Evolutionary conservation across 345 rosid species (phyloP), one percentile per base, ranked within the genome.

Genomic region (Rhizophora apiculata): DNA sequence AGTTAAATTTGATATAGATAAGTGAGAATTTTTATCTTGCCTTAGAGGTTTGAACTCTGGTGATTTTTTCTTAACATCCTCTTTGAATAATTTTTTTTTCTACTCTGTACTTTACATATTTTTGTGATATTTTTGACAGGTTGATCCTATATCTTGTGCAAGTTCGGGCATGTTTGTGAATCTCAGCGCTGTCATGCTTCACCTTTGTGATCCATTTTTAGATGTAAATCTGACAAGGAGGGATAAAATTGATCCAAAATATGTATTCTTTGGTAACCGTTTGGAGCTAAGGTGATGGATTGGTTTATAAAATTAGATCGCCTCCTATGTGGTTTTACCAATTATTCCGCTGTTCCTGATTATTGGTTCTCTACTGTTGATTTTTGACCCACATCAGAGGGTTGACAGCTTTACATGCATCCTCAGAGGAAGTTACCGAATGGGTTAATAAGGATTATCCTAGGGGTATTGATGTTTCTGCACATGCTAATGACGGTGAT

Each of bases 141-240:
- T 92, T 79, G 99, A 95, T 78, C 93, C 87, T 66, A 65, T 92
- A 62, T 87, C 96, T 69, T 87, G 98, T 84, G 98, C 99, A 19
- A 92, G 97, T 76, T 89, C 97, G 22, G 99, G 99, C 79, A 95
- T 92, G 99, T 95, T 92, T 85, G 90, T 89, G 63, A 92, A 89
- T 78, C 97, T 92, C 77, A 86, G 99, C 36, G 98, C 98, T 70
- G 93, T 92, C 39, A 90, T 92, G 98, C 99, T 95, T 65, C 89
- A 76, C 18, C 93, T 89, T 51, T 89, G 96, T 29, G 97, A 95
- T 69, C 99, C 98, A 36, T 95, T 95, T 80, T 78, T 95, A 71
- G 99, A 92, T 77, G 80, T 84, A 46, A 86, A 82, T 80, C 84
- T 89, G 66, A 81, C 89, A 6, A 95, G 87, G 79, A 83, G 86